Evolutionary conservation across 179 eudicot species (phyloP), one percentile per base, ranked within the genome.

Genomic region (Beta corolliflora): DNA sequence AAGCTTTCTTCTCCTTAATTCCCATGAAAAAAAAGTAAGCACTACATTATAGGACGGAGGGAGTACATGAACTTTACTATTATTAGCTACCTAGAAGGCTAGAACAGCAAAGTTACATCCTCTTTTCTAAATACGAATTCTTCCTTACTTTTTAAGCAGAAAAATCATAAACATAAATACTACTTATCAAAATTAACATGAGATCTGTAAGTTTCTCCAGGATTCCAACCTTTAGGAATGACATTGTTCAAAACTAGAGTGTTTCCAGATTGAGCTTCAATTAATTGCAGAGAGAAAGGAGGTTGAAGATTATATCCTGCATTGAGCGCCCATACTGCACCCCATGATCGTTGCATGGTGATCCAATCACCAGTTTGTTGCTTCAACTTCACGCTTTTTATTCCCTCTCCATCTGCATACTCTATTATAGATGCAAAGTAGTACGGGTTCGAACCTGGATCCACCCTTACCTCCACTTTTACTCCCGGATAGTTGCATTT

Each of bases 181-280:
- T 44, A 31, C 7, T 31, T 31, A 2, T 50, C 13, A 76, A 92
- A 92, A 70, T 92, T 92, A 84, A 91, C 91, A 45, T 73, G 46
- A 1, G 97, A 91, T n/a, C 92, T 81, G 41, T 93, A 93, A 65
- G 88, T 87, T 41, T 85, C 79, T 6, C 92, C 93, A 8, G 97
- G 88, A 48, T 80, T 79, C 89, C 90, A 93, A 18, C 86, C 89
- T 1, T 75, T 83, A 1, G 95, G 97, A 31, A 92, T 93, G 21
- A 93, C 93, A 76, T 88, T 80, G 44, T 76, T 80, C 11, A 90
- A 82, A 19, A 89, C 87, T 0, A 93, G 21, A 5, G 73, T 81
- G 53, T 86, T 55, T 7, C 90, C 93, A 1, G 89, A 84, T 19
- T 78, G 87, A 3, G 81, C 71, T 13, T 68, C 77, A 2, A 83